Evolutionary conservation across 75 land plant species (phyloP).

Genomic region (Chamaecyparis obtusa): DNA sequence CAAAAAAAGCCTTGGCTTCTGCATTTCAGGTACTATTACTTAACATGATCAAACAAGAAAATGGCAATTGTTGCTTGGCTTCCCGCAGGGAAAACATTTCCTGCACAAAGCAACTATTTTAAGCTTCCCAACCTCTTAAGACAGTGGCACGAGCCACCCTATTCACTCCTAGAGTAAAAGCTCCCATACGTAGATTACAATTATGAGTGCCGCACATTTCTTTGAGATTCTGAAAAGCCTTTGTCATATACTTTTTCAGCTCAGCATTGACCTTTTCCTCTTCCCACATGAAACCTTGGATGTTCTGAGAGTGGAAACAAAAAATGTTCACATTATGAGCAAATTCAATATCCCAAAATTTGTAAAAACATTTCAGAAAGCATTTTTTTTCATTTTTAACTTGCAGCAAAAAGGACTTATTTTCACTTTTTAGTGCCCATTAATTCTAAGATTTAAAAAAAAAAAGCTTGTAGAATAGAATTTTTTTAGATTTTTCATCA

Average conservation of each 20-base stretch:
- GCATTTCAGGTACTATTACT: neutral
- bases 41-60: neutral
- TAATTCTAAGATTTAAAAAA: too few species aligned
- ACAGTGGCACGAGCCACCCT: conserved; percentile 38
- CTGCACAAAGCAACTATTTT: neutral
- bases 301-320: conserved; percentile 19
- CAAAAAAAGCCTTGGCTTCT: neutral
- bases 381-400: neutral
- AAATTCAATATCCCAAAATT: neutral
- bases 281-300: conserved; percentile 48
- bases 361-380: neutral
- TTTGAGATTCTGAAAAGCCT: conserved; percentile 23
- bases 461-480: too few species aligned
- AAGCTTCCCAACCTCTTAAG: conserved; percentile 40
- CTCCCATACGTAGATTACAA: conserved; percentile 41
- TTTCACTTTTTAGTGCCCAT: neutral
- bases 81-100: neutral
- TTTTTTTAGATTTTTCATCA: too few species aligned
- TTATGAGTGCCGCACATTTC: conserved; percentile 28
- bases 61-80: neutral
- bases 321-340: neutral
- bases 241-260: conserved; percentile 33
- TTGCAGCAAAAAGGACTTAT: neutral
- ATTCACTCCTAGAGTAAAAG: conserved; percentile 31
- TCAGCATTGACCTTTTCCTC: conserved; percentile 31